phyloP scores from a whole-genome alignment of 371 early-diverging fungal genomes.

The Vairimorpha apis region DNA sequence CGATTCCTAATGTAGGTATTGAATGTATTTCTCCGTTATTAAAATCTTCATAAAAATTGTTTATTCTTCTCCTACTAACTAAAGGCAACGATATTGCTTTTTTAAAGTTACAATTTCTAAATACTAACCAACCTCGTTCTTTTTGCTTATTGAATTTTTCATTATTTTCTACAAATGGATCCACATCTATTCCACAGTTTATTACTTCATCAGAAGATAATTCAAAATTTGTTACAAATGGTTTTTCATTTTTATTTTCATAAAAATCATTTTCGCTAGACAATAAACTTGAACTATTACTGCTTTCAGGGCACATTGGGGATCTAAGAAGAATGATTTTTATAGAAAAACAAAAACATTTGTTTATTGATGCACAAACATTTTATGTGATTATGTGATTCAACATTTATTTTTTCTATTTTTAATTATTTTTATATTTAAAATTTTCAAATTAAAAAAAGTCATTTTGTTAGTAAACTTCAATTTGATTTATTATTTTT shows the following conservation, averaged over 20 bases:
- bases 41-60: conserved; percentile 33
- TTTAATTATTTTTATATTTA: no score
- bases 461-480: no score
- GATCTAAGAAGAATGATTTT: neutral
- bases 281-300: conserved; percentile 12
- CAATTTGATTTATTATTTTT: no score
- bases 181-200: neutral
- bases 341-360: conserved; percentile 5
- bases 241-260: conserved; percentile 13
- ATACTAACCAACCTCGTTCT: neutral
- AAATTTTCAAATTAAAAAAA: no score
- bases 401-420: no score
- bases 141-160: conserved; percentile 1
- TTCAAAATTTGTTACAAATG: neutral
- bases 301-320: neutral
- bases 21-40: conserved; percentile 35
- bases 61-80: neutral
- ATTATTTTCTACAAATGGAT: conserved; percentile 5
- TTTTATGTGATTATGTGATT: neutral
- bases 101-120: neutral
- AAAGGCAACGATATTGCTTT: conserved; percentile 1
- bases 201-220: neutral
- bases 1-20: conserved; percentile 56
- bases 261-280: conserved; percentile 14
- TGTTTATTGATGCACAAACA: neutral